These are phyloP conservation scores for Penicillium canescens DNA, from an alignment of 495 filamentous ascomycete genomes.

Conservation along the genomic window DNA sequence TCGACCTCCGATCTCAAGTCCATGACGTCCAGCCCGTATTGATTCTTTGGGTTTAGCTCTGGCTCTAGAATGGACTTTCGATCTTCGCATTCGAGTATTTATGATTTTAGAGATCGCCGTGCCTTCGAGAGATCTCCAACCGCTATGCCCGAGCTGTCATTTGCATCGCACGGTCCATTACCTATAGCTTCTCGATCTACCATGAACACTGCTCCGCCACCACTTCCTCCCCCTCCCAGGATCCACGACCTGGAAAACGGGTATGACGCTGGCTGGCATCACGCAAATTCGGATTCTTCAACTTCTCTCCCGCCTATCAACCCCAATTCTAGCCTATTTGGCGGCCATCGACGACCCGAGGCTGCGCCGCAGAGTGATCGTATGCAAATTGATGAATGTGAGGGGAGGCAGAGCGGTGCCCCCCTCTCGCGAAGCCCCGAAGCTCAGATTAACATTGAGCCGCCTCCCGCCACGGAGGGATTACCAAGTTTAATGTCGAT, in stretches of 20 bases:
- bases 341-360: conserved; percentile 40
- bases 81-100: conserved; percentile 51
- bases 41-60: conserved; percentile 22
- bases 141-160: conserved; percentile 35
- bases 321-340: conserved; percentile 56
- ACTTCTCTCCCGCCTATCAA: conserved; percentile 47
- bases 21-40: conserved; percentile 8
- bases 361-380: conserved; percentile 32
- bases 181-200: conserved; percentile 52
- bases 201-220: conserved; percentile 54
- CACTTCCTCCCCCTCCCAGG: conserved; percentile 60
- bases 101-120: conserved; percentile 46
- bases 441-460: conserved; percentile 49
- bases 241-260: conserved; percentile 55
- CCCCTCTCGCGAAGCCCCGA: conserved; percentile 35
- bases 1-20: conserved; percentile 6
- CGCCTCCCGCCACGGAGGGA: conserved; percentile 45
- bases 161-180: conserved; percentile 51
- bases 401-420: conserved; percentile 32
- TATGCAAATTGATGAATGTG: conserved; percentile 44
- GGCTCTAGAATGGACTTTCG: conserved; percentile 56
- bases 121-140: conserved; percentile 18
- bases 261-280: conserved; percentile 61
- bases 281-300: conserved; percentile 48
- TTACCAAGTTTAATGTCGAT: conserved; percentile 44